phyloP scores from a whole-genome alignment of 108 stramenopile genomes.

The Cyclotella cryptica region DNA sequence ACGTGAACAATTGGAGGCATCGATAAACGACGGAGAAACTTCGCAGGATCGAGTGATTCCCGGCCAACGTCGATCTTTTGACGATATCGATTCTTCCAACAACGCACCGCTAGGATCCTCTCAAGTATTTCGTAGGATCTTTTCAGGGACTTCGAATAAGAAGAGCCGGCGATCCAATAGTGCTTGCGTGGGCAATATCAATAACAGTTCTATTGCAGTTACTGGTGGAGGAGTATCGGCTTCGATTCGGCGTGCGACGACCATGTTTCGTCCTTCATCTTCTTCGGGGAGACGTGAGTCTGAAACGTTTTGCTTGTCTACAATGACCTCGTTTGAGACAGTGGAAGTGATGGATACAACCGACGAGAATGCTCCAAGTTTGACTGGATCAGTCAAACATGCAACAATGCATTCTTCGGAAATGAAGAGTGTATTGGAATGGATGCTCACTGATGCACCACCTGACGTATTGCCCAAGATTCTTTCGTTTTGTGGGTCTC shows the following conservation, averaged over 20 bases:
- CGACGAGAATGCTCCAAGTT: background rate
- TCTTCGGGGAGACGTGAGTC: background rate
- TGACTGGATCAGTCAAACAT: conserved; percentile 10
- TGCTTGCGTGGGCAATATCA: background rate
- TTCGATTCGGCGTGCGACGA: conserved; percentile 18
- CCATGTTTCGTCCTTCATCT: conserved; percentile 6
- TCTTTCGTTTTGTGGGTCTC: conserved; percentile 78
- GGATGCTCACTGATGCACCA: conserved; percentile 53
- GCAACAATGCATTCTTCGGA: background rate
- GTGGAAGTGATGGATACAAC: conserved; percentile 14
- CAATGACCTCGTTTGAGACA: conserved; percentile 5
- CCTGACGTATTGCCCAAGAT: conserved; percentile 70
- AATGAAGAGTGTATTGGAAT: conserved; percentile 32
- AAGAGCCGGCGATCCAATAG: background rate
- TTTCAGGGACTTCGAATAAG: background rate
- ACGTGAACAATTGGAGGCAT: background rate
- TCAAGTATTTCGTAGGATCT: conserved; percentile 11
- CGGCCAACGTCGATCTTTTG: conserved; percentile 5
- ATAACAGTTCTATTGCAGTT: background rate
- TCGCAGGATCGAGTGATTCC: background rate
- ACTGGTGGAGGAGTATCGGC: background rate
- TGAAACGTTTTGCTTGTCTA: background rate
- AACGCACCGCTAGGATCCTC: background rate
- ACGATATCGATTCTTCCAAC: conserved; percentile 3
- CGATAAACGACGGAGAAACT: background rate